Evolutionary conservation across 169 alveolate genomes (phyloP), one percentile per base, ranked within the genome.

Genomic region (Eimeria praecox): DNA sequence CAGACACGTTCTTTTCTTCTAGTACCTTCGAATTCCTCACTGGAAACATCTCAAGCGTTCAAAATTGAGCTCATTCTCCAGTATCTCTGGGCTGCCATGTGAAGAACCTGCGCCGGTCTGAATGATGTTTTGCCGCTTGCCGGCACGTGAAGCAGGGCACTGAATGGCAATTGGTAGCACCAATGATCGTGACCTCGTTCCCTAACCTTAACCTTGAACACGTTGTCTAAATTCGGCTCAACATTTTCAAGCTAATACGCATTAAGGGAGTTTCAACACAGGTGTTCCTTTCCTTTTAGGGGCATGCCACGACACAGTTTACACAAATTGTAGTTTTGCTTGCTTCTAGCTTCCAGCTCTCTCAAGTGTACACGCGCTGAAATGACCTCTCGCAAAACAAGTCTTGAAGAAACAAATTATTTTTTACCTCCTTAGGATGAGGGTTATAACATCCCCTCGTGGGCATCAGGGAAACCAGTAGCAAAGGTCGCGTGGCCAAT

Each of bases 11-110:
- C 64, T 62, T 56, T 59, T 56, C 78, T 33, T 87, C 93, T 30
- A 62, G 82, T 64, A 59, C 93, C 20, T 59, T 87, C 49, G 83
- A 87, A 9, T 38, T 59, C 44, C 82, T 62, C 59, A 62, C 82
- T 40, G 93, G 93, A 30, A 38, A 30, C 20, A 24, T 62, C 49
- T 62, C 64, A 35, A 35, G 82, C 64, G 35, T 62, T 9, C 46
- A 87, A 71, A 87, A 35, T 46, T 87, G 49, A 59, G 27, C 10
- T 30, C 20, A 54, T 30, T n/a, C 77, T 4, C 78, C 0, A 6
- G 54, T 54, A 49, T 46, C 69, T 80, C n/a, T 3, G 3, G 18
- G 1, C 9, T 4, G 64, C 24, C 89, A 46, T 27, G 46, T 78
- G 42, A 24, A 44, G n/a, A 22, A 3, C 27, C 33, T 20, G 54